A percentile compares a stretch with the other conserved stretches of the same genome.
phyloP scores from a whole-genome alignment of 148 eudicot genomes.

The Talinum fruticosum region DNA sequence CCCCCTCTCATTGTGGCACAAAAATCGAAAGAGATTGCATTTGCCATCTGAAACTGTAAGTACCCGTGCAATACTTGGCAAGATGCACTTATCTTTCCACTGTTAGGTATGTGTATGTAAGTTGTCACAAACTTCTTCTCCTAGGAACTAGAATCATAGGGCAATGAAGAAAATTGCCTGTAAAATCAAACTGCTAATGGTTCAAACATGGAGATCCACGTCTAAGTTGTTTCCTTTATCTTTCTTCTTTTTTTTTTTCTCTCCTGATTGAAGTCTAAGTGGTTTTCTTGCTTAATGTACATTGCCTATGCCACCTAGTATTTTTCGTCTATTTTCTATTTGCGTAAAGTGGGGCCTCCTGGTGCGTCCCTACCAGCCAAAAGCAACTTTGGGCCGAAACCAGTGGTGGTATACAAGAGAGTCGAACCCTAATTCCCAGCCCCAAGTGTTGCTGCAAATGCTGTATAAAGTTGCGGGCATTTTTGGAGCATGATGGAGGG shows the following conservation, averaged over 20 bases:
- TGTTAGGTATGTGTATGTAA: constrained; percentile 4
- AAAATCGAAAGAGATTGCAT: neutral
- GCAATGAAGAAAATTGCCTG: constrained; percentile 5
- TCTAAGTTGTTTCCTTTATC: no score
- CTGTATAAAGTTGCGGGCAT: neutral
- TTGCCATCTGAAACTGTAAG: constrained; percentile 6
- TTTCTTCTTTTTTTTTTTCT: no score
- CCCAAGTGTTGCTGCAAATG: neutral
- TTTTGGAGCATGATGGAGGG: neutral
- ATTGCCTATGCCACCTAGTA: neutral
- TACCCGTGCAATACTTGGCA: neutral
- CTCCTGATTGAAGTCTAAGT: no score
- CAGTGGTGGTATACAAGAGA: neutral
- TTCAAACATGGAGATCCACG: neutral
- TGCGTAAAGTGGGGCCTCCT: neutral
- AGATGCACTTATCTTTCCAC: constrained; percentile 4
- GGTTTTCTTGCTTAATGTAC: neutral
- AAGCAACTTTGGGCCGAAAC: neutral
- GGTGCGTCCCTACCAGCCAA: no score
- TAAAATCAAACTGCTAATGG: constrained; percentile 7
- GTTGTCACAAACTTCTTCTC: neutral
- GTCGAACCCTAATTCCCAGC: neutral
- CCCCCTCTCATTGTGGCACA: neutral
- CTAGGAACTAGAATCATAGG: constrained; percentile 12
- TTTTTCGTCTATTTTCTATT: neutral